phyloP scores from a whole-genome alignment of 768 basidiomycete genomes.

The Hortiboletus campestris region DNA sequence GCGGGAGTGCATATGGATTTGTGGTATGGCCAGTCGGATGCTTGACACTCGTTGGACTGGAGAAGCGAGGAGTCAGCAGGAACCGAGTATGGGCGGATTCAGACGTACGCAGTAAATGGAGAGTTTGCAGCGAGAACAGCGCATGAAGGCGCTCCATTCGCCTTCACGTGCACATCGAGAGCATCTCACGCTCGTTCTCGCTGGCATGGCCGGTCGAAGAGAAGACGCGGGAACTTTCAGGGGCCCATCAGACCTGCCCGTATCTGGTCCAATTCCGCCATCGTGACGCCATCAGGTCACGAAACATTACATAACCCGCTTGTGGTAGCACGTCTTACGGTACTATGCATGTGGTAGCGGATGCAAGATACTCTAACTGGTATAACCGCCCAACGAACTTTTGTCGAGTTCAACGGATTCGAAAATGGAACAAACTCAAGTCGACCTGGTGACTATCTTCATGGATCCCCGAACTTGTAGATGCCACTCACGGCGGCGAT shows the following conservation, averaged over 20 bases:
- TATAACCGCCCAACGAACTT: too few relatives aligned
- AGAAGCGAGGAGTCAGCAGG: not conserved
- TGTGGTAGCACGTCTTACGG: too few relatives aligned
- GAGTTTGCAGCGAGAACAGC: slow-evolving; percentile 26
- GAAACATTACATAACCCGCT: too few relatives aligned
- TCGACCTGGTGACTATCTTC: not conserved
- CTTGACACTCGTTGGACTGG: slow-evolving; percentile 27
- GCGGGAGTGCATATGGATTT: slow-evolving; percentile 10
- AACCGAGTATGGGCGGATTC: not conserved
- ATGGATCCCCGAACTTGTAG: not conserved
- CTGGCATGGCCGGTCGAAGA: not conserved
- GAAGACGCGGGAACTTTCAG: not conserved
- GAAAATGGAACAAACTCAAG: too few relatives aligned
- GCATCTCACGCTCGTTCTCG: slow-evolving; percentile 5
- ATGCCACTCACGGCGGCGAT: not conserved
- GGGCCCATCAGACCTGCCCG: not conserved
- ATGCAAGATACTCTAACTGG: too few relatives aligned
- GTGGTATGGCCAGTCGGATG: slow-evolving; percentile 24
- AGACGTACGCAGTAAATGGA: slow-evolving; percentile 25
- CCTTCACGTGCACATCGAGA: slow-evolving; percentile 12
- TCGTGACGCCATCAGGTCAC: too few relatives aligned
- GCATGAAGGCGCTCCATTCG: slow-evolving; percentile 20
- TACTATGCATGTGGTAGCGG: too few relatives aligned
- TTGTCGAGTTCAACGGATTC: too few relatives aligned
- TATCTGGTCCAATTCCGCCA: not conserved